phyloP scores from a whole-genome alignment of 176 grass and related monocot species.

The Cenchrus americanus region DNA sequence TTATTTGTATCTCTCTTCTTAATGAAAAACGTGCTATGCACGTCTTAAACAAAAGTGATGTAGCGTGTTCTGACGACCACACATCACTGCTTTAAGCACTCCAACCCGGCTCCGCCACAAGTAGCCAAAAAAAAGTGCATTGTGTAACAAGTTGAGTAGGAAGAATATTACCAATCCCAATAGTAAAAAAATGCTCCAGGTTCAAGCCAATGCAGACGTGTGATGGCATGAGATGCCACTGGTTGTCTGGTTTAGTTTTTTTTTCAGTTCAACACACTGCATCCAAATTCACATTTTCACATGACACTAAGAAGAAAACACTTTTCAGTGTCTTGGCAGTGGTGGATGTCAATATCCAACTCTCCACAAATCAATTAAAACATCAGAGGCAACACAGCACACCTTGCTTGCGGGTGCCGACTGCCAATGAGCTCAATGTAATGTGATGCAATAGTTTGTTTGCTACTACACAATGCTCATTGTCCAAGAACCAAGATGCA shows the following conservation, averaged over 20 bases:
- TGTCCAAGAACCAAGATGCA: constrained; percentile 18
- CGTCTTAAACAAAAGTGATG: no score
- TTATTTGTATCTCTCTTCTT: no score
- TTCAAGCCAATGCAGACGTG: background rate
- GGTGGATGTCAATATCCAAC: background rate
- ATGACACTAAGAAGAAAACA: background rate
- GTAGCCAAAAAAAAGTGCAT: no score
- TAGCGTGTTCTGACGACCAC: background rate
- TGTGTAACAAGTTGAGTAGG: no score
- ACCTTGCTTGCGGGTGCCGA: constrained; percentile 39
- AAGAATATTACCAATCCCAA: background rate
- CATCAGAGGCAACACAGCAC: constrained; percentile 25
- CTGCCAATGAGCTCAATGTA: constrained; percentile 2
- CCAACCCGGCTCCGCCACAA: background rate
- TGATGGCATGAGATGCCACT: no score
- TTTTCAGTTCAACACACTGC: background rate
- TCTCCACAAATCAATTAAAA: constrained; percentile 17
- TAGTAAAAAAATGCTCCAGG: background rate
- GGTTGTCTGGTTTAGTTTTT: no score
- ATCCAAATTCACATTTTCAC: background rate
- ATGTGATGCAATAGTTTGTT: background rate
- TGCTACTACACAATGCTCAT: constrained; percentile 43
- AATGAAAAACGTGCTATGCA: no score
- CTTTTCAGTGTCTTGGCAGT: background rate
- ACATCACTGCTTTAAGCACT: background rate